Conservation (phyloP, 257 asterid genomes). For the Cruciata laevipes region DNA sequence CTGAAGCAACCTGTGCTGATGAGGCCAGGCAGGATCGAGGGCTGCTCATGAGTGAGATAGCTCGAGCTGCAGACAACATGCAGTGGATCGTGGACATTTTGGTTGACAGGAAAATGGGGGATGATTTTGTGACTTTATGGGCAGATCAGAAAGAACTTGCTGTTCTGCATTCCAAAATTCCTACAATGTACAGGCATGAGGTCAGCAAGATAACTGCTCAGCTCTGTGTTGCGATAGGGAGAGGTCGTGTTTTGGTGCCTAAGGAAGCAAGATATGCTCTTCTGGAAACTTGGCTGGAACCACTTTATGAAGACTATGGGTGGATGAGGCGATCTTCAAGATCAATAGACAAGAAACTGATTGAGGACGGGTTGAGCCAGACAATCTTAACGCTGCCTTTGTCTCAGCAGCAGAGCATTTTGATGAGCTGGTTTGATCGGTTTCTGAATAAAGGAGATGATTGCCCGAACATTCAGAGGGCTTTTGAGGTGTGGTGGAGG, state of each 20-base stretch:
- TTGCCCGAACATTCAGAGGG: conserved; percentile 84
- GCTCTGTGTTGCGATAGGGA: conserved; percentile 73
- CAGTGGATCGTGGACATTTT: conserved; percentile 81
- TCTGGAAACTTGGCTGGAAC: conserved; percentile 84
- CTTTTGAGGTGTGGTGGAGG: conserved; percentile 95
- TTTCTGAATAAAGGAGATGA: conserved; percentile 83
- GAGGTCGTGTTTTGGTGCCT: conserved; percentile 61
- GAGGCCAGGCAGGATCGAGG: conserved; percentile 62
- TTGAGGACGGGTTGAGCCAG: conserved; percentile 80
- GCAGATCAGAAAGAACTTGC: conserved; percentile 86
- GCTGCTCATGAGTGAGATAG: conserved; percentile 65
- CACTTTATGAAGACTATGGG: conserved; percentile 74
- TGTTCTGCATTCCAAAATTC: conserved; percentile 73
- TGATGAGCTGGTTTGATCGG: conserved; percentile 75
- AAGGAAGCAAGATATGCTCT: conserved; percentile 52
- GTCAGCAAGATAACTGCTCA: conserved; percentile 85
- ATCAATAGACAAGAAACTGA: conserved; percentile 56
- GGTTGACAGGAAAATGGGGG: conserved; percentile 60
- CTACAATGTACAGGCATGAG: conserved; percentile 71
- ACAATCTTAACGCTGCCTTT: conserved; percentile 74
- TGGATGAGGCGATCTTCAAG: conserved; percentile 80
- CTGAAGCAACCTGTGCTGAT: conserved; percentile 59
- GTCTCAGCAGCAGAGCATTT: conserved; percentile 59
- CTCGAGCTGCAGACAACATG: conserved; percentile 82
- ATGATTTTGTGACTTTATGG: conserved; percentile 78